A percentile compares a stretch with the other conserved stretches of the same genome.
These are phyloP conservation scores for Cadophora sp. DNA, from an alignment of 2,329 filamentous ascomycete genomes.

Conservation along the genomic window DNA sequence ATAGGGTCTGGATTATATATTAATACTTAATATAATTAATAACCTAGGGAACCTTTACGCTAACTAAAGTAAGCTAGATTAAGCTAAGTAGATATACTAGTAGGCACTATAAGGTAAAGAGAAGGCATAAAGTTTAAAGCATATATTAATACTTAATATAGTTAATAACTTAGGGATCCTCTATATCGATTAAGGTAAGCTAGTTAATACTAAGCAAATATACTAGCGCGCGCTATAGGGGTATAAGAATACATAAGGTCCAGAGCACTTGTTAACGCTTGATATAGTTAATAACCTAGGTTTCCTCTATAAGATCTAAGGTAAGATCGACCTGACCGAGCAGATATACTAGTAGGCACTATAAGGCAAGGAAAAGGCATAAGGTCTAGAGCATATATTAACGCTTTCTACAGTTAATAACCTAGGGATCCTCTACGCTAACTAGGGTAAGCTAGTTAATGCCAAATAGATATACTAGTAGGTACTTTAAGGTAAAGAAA, in stretches of 20 bases:
- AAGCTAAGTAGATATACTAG: constrained; percentile 1
- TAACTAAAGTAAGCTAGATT: constrained; percentile 11
- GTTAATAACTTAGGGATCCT: too few relatives aligned
- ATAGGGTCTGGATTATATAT: too few relatives aligned
- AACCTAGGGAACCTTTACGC: too few relatives aligned
- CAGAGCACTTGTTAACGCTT: constrained; percentile 1
- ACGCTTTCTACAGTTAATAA: constrained; percentile 38
- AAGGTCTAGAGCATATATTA: constrained; percentile 35
- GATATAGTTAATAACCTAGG: constrained; percentile 5
- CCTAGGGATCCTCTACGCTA: constrained; percentile 8
- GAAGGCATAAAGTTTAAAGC: too few relatives aligned
- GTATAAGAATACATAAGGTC: constrained; percentile 6
- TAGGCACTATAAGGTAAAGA: too few relatives aligned
- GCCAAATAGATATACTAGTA: too few relatives aligned
- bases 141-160: too few relatives aligned
- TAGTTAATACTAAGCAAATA: too few relatives aligned
- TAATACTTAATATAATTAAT: too few relatives aligned
- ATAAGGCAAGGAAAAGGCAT: constrained; percentile 5
- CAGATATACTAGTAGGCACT: constrained; percentile 7
- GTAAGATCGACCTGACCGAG: constrained; percentile 6
- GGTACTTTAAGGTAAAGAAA: too few relatives aligned
- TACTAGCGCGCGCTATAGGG: constrained; percentile 19
- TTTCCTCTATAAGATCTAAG: neutral
- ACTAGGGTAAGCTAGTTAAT: too few relatives aligned
- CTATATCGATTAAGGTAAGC: too few relatives aligned